Percentiles rank a stretch among this genome's conserved stretches.
Conservation (phyloP, 805 yeast species). For the Starmera dryadoides region DNA sequence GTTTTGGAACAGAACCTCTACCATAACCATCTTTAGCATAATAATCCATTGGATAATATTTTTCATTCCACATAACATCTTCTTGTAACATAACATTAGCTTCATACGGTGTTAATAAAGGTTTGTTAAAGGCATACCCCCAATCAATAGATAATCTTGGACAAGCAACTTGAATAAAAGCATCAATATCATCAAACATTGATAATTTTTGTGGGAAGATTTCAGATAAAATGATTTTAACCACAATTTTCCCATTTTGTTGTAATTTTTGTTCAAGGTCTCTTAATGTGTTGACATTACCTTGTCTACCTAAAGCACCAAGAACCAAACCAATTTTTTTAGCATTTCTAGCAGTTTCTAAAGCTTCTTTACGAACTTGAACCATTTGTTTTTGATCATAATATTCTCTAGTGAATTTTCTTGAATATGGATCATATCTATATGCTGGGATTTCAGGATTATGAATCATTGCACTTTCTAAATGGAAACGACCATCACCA, state of each 20-base stretch:
- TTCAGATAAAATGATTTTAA: conserved; percentile 81
- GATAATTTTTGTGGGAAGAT: conserved; percentile 90
- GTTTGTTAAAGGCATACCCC: conserved; percentile 96
- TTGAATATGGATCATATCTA: conserved; percentile 90
- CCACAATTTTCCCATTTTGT: conserved; percentile 55
- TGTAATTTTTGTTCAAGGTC: conserved; percentile 51
- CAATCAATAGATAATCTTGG: conserved; percentile 95
- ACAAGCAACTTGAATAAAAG: conserved; percentile 95
- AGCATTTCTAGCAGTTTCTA: conserved; percentile 50
- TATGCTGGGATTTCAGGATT: conserved; percentile 89
- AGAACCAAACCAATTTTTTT: conserved; percentile 74
- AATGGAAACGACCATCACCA: conserved; percentile 95
- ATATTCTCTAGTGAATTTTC: conserved; percentile 82
- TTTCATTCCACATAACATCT: conserved; percentile 57
- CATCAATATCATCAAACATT: conserved; percentile 89
- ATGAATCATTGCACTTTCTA: conserved; percentile 95
- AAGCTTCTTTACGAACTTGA: conserved; percentile 65
- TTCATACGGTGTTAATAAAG: conserved; percentile 91
- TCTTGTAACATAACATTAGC: conserved; percentile 82
- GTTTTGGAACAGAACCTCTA: conserved; percentile 66
- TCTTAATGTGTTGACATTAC: conserved; percentile 70
- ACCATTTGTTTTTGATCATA: conserved; percentile 85
- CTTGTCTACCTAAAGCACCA: conserved; percentile 95
- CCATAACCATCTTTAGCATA: conserved; percentile 89
- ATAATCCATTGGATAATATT: conserved; percentile 92